Evolutionary conservation across 1,284 basidiomycete species (phyloP).

Genomic region (Ustilago trichophora): DNA sequence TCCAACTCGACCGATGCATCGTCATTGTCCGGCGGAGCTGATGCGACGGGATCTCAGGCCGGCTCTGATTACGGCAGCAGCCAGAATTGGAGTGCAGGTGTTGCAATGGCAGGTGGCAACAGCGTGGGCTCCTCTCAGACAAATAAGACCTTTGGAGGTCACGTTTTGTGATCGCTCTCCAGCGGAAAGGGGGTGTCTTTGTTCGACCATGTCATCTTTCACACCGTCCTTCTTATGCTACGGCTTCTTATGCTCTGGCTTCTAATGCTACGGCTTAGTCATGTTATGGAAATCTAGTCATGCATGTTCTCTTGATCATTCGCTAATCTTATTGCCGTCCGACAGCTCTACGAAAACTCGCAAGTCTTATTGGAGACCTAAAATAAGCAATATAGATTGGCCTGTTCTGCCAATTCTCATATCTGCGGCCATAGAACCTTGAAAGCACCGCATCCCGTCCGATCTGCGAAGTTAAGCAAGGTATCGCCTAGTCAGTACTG

Average conservation of each 20-base stretch:
- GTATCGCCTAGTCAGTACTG: conserved; percentile 83
- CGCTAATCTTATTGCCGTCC: too few relatives aligned
- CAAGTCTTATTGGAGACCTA: too few relatives aligned
- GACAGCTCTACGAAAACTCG: too few relatives aligned
- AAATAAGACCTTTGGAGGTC: conserved; percentile 34
- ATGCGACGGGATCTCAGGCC: background rate
- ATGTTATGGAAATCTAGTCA: too few relatives aligned
- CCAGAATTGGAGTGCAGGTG: background rate
- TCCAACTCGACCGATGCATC: conserved; percentile 28
- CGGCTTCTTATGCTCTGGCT: too few relatives aligned
- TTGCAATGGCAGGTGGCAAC: background rate
- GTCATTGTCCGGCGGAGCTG: conserved; percentile 3
- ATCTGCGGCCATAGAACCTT: conserved; percentile 81
- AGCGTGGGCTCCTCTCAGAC: background rate
- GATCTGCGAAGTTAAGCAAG: conserved; percentile 82
- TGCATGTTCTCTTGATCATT: too few relatives aligned
- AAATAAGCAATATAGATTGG: too few relatives aligned
- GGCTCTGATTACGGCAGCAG: conserved; percentile 11
- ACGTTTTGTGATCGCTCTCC: conserved; percentile 31
- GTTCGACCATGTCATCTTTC: too few relatives aligned
- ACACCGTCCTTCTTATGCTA: too few relatives aligned
- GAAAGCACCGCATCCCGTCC: conserved; percentile 83
- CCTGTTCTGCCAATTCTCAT: too few relatives aligned
- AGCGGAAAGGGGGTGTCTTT: too few relatives aligned
- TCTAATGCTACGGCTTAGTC: too few relatives aligned